Percentiles rank a stretch among this genome's conserved stretches.
Evolutionary conservation across 495 filamentous ascomycete genomes (phyloP).

Genomic region (Penicillium dipodomyicola): DNA sequence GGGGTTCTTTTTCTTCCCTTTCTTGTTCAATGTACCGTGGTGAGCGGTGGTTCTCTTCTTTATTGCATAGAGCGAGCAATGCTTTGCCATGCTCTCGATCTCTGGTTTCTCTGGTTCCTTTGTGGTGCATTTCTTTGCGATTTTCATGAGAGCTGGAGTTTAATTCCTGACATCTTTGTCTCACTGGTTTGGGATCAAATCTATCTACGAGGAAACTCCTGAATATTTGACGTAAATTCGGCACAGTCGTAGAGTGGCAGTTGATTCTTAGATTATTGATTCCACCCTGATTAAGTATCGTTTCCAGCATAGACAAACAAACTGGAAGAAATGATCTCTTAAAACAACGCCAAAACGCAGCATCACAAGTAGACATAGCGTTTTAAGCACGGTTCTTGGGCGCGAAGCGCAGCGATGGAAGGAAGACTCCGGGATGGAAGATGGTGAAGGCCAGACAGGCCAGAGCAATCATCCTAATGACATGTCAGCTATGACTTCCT

Average conservation of each 20-base stretch:
- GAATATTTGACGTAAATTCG: neutral
- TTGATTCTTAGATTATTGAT: neutral
- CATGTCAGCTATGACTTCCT: neutral
- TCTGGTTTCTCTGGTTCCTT: slow-evolving; percentile 10
- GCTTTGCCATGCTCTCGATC: slow-evolving; percentile 6
- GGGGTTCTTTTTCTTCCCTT: slow-evolving; percentile 1
- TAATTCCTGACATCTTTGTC: slow-evolving; percentile 1
- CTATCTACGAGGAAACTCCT: neutral
- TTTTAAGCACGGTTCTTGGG: slow-evolving; percentile 26
- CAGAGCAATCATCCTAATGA: slow-evolving; percentile 49
- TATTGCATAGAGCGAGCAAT: slow-evolving; percentile 7
- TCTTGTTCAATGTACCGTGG: neutral
- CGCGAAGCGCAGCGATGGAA: slow-evolving; percentile 43
- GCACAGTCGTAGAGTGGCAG: neutral
- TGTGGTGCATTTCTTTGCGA: slow-evolving; percentile 12
- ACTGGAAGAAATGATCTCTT: neutral
- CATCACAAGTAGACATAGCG: neutral
- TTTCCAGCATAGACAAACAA: neutral
- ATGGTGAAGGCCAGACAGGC: slow-evolving; percentile 44
- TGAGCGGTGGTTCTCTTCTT: neutral
- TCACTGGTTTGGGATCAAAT: neutral
- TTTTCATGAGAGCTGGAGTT: slow-evolving; percentile 6
- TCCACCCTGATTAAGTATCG: neutral
- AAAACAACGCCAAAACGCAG: neutral
- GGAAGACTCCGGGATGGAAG: slow-evolving; percentile 50